A percentile compares a stretch with the other conserved stretches of the same genome.
Evolutionary conservation across 139 green algal species (phyloP).

Genomic region (Chlamydomonas incerta): DNA sequence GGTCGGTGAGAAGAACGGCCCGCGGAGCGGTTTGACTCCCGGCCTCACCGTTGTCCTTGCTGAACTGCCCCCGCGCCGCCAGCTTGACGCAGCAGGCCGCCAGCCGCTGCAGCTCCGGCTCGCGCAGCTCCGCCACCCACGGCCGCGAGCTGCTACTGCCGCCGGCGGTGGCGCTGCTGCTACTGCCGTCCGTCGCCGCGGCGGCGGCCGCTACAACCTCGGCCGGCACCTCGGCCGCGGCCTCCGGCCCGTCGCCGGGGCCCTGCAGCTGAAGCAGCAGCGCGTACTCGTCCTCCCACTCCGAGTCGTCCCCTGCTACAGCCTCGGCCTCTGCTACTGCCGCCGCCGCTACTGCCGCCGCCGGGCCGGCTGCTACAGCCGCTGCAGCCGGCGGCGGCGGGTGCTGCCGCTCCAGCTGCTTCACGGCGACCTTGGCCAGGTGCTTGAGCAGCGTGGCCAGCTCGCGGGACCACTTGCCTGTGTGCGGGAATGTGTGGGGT

Average conservation of each 20-base stretch:
- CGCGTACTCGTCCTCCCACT: too few relatives aligned
- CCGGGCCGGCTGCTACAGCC: background rate
- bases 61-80: slow-evolving; percentile 82
- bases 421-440: slow-evolving; percentile 64
- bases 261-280: background rate
- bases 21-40: too few relatives aligned
- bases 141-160: background rate
- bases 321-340: too few relatives aligned
- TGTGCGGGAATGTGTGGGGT: too few relatives aligned
- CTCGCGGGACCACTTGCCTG: slow-evolving; percentile 65
- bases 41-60: slow-evolving; percentile 74
- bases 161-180: background rate
- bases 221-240: background rate
- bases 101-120: slow-evolving; percentile 30
- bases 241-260: background rate
- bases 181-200: background rate
- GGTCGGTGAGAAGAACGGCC: too few relatives aligned
- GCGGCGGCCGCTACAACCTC: too few relatives aligned
- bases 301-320: too few relatives aligned
- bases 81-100: slow-evolving; percentile 61
- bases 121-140: slow-evolving; percentile 12
- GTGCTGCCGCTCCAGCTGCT: slow-evolving; percentile 61
- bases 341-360: background rate
- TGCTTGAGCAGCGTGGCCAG: slow-evolving; percentile 64
- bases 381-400: background rate